phyloP scores from a whole-genome alignment of 2,329 filamentous ascomycete species.

The Ascochyta clinopodiicola region DNA sequence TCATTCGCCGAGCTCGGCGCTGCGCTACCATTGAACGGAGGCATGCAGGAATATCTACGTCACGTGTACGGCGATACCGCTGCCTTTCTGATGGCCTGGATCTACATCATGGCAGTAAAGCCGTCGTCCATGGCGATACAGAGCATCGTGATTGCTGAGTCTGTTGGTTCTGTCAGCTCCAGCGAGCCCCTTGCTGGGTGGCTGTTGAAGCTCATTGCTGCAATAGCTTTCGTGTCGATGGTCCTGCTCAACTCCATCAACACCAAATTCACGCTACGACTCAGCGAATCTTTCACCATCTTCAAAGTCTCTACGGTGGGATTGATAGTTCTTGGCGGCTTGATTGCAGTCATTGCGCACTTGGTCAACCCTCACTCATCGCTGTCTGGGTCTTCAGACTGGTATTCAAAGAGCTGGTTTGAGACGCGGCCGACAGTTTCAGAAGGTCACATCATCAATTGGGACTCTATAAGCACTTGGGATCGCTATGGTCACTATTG shows the following conservation, averaged over 20 bases:
- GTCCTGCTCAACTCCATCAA: slow-evolving; percentile 55
- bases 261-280: slow-evolving; percentile 49
- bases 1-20: slow-evolving; percentile 70
- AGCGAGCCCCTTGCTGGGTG: slow-evolving; percentile 13
- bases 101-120: slow-evolving; percentile 70
- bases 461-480: slow-evolving; percentile 58
- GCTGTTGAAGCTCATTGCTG: slow-evolving; percentile 47
- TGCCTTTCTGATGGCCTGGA: slow-evolving; percentile 70
- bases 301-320: slow-evolving; percentile 47
- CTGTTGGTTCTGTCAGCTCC: slow-evolving; percentile 57
- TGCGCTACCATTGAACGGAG: slow-evolving; percentile 68
- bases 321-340: slow-evolving; percentile 40
- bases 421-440: slow-evolving; percentile 58
- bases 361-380: slow-evolving; percentile 35
- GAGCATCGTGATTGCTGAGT: slow-evolving; percentile 65
- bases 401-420: slow-evolving; percentile 62
- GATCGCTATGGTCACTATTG: slow-evolving; percentile 66
- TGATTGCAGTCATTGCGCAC: slow-evolving; percentile 41
- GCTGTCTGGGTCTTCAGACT: slow-evolving; percentile 42
- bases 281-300: slow-evolving; percentile 52
- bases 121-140: slow-evolving; percentile 69
- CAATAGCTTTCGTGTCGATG: slow-evolving; percentile 48
- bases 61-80: slow-evolving; percentile 67
- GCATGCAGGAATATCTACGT: slow-evolving; percentile 68
- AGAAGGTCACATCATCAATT: slow-evolving; percentile 48